Conservation (phyloP, 345 rosid genomes). For the Conringia planisiliqua region DNA sequence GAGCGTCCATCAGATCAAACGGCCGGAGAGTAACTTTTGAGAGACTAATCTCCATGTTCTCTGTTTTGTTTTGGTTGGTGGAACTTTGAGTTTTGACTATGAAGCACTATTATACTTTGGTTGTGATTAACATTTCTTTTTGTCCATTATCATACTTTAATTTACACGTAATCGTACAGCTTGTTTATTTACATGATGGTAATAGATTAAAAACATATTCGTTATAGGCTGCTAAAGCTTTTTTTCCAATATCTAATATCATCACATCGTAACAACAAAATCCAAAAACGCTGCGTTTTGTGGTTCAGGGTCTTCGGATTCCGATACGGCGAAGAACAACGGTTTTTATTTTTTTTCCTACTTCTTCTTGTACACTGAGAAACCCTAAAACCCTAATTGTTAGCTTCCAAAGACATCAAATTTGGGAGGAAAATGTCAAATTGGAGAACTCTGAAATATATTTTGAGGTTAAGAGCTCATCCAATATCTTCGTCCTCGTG, state of each 20-base stretch:
- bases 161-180: background rate
- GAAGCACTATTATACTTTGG: background rate
- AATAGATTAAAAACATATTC: too few species aligned
- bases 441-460: conserved; percentile 10
- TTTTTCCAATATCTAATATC: too few species aligned
- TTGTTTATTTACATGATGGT: background rate
- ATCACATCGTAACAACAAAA: too few species aligned
- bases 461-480: conserved; percentile 7
- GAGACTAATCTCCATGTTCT: background rate
- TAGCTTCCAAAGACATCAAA: background rate
- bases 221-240: too few species aligned
- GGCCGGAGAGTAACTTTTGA: background rate
- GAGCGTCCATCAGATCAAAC: background rate
- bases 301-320: background rate
- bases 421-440: conserved; percentile 17
- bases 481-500: conserved; percentile 7
- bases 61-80: background rate
- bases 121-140: background rate
- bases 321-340: conserved; percentile 4
- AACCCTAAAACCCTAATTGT: conserved; percentile 15
- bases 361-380: too few species aligned
- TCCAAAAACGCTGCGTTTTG: conserved; percentile 15
- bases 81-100: background rate
- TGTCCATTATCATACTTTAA: background rate
- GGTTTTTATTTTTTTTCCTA: background rate